phyloP scores from a whole-genome alignment of 2,329 filamentous ascomycete genomes.

The Ophiostoma pallidulum region DNA sequence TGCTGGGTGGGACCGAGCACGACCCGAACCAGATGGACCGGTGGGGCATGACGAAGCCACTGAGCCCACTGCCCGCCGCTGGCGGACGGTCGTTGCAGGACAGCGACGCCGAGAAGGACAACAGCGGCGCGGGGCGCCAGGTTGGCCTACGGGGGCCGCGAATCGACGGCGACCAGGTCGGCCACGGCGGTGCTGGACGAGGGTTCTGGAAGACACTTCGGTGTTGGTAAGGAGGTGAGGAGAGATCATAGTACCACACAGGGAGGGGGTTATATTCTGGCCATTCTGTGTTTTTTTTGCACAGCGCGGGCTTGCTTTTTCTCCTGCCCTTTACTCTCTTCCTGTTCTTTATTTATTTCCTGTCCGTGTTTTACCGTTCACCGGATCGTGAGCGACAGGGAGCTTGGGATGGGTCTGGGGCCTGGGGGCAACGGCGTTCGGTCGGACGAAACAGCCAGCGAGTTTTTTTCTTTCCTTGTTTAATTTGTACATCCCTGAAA shows the following conservation, averaged over 20 bases:
- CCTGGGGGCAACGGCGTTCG: not conserved
- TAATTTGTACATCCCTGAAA: too few relatives aligned
- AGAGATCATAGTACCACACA: not conserved
- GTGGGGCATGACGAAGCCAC: conserved; percentile 47
- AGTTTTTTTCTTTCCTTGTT: not conserved
- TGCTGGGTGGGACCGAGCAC: conserved; percentile 32
- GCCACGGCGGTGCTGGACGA: conserved; percentile 30
- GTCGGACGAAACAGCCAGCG: not conserved
- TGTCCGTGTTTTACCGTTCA: not conserved
- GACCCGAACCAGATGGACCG: conserved; percentile 36
- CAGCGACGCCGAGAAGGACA: conserved; percentile 9
- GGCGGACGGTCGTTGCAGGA: conserved; percentile 1
- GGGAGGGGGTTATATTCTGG: not conserved
- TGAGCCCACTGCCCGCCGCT: conserved; percentile 40
- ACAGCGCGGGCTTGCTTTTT: too few relatives aligned
- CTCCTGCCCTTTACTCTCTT: too few relatives aligned
- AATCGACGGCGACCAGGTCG: conserved; percentile 34
- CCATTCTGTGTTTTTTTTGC: not conserved
- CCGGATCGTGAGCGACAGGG: not conserved
- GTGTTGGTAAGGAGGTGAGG: conserved; percentile 40
- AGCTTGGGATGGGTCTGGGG: not conserved
- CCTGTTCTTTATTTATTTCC: not conserved
- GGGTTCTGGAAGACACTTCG: conserved; percentile 48
- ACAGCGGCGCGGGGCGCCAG: conserved; percentile 20
- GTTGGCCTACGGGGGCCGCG: conserved; percentile 36